Base-by-base conservation (phyloP, 1,139 yeast species). In the Blastobotrys apis region DNA sequence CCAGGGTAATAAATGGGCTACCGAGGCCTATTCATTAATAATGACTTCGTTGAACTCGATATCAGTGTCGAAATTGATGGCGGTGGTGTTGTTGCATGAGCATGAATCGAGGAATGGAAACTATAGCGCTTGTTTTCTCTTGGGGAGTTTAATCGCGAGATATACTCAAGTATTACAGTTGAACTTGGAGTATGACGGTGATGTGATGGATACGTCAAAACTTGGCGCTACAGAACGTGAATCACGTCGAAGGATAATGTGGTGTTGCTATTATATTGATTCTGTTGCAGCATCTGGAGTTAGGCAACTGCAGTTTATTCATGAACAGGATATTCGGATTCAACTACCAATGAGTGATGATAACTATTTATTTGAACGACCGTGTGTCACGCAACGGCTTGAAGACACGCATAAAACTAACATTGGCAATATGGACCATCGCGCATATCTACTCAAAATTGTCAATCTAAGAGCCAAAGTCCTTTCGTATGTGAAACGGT, bases 321-420 rank as follows among this genome's bases (percentile, higher is more conserved):
- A 30, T 6, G 48, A 37, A 3, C 23, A 16, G 17, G 22, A 34
- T 13, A n/a, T 43, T 17, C 23, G 20, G 10, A 36, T 42, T 17
- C 41, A 42, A 21, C 39, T 44, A 5, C 47, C 47, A n/a, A 27
- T 36, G 37, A 29, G 41, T 10, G 47, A 44, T 35, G 47, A 44
- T 6, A 17, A 23, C 8, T 44, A 32, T 22, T 25, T 39, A 33
- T 32, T 15, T 32, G 39, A 39, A 19, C 25, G 33, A 4, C 33
- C 43, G 1, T 25, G 38, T n/a, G 15, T 21, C 8, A 43, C 46
- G 8, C 43, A 32, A n/a, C 9, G 16, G 17, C 19, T 42, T 9
- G 20, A 22, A 8, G 25, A 25, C 17, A 26, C 25, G 6, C 15
- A 6, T 25, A 5, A 8, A 5, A 30, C 13, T 3, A 9, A 6